Base-by-base conservation (phyloP, 164 flowering plant genomes). In the Umbilicus rupestris region DNA sequence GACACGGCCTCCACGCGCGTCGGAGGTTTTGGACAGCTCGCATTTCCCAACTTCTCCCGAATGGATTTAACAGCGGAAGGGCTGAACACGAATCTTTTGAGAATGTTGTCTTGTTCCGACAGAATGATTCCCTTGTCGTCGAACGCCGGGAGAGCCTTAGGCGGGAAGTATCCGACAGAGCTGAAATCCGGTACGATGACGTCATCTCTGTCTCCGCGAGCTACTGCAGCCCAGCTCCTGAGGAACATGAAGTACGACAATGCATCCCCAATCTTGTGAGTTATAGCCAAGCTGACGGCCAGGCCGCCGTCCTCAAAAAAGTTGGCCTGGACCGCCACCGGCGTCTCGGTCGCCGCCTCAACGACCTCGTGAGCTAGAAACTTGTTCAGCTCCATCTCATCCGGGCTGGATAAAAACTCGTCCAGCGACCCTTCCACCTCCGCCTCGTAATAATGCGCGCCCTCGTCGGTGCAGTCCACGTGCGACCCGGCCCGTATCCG, bases 261-360 rank as follows among this genome's bases (percentile, higher is more conserved):
- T 0, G 73, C 85, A 39, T 84, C 85, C 0, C 63, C 70, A 10
- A 76, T 19, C 73, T 72, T 77, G 67, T 84, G 87, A 1, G 84
- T 74, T 0, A 80, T 24, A 42, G 75, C 68, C 0, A 76, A 17
- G 28, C 77, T 72, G 19, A 84, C 26, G 0, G 67, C 78, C 0
- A 76, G 28, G 5, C 85, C 87, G 1, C 85, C 85, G 19, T 79
- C 76, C 5, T 69, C 72, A 42, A 84, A 82, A 33, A 64, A 4
- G 67, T 69, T 84, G 64, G 73, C 68, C 62, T 82, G 85, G 45
- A 82, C 46, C 0, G 71, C 79, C 1, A 77, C 14, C 5, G 65
- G 49, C 0, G 66, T 19, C 2, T 70, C 73, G 17, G 22, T n/a
- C 2, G 59, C 70, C 1, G 67, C 69, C 20, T 70, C 74, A 6